A percentile compares a stretch with the other conserved stretches of the same genome.
Evolutionary conservation across 768 basidiomycete species (phyloP).

Genomic region (Tylopilus plumbeoviolaceoides): DNA sequence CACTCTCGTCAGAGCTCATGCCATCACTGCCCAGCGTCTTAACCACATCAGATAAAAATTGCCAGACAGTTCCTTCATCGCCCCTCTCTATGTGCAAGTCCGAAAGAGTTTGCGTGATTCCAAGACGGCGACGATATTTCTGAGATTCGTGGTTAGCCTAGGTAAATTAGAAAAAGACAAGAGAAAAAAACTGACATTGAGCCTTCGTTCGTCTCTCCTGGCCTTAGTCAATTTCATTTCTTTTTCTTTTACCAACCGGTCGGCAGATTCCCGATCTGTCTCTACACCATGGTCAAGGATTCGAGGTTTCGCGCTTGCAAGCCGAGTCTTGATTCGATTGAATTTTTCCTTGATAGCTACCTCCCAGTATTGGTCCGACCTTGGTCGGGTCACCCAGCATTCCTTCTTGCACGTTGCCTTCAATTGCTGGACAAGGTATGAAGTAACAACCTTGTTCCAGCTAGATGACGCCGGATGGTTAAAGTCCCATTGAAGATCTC

Average conservation of each 20-base stretch:
- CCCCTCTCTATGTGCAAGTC: not conserved
- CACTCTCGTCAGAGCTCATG: constrained; percentile 8
- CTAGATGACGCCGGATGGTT: not conserved
- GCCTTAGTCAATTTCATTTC: not conserved
- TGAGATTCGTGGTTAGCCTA: not conserved
- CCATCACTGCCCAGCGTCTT: not conserved
- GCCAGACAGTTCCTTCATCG: not conserved
- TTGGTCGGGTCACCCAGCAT: not conserved
- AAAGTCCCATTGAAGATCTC: constrained; percentile 1
- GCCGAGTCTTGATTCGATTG: not conserved
- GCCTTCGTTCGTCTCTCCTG: not conserved
- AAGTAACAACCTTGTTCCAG: not conserved
- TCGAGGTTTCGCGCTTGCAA: not conserved
- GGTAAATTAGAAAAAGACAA: not conserved
- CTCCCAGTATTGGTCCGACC: not conserved
- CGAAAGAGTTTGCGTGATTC: not conserved
- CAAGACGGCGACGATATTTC: not conserved
- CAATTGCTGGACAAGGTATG: not conserved
- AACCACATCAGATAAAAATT: not conserved
- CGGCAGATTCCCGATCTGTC: not conserved
- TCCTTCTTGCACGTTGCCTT: not conserved
- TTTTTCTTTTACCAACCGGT: not conserved
- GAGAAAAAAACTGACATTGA: not conserved
- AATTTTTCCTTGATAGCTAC: not conserved
- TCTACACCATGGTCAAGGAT: not conserved